Base-by-base conservation (phyloP, 192 early-diverging fungal genomes). In the Rhizophagus clarus region DNA sequence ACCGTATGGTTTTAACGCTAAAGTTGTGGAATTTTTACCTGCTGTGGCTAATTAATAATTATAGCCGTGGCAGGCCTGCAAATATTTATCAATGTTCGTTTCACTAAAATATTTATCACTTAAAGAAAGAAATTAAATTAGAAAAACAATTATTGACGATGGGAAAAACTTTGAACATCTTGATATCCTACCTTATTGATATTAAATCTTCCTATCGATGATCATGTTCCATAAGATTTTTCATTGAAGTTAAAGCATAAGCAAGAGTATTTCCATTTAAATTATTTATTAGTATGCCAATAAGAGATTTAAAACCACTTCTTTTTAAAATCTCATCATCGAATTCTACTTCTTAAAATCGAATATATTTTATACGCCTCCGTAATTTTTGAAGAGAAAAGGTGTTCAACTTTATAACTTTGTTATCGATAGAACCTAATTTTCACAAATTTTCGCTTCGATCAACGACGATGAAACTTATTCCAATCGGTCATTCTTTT, bases 201-300 rank as follows among this genome's bases (percentile, higher is more conserved):
- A 92, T 81, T n/a, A n/a, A n/a, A 24, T 82, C 64, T 2, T 90
- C 91, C 91, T 91, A 91, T 2, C 90, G 89, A 10, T 82, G 80
- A 63, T 93, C 84, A 77, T 92, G 89, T 42, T 93, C 92, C 88
- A 92, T 88, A n/a, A 93, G 79, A n/a, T 87, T 88, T 34, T 84
- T 80, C 64, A 93, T 82, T 2, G 92, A 37, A 37, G 34, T 37
- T 37, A 37, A 37, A 4, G 34, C 34, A 37, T 37, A 37, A 37
- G 34, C 34, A 37, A 93, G 81, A 5, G 91, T 93, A 69, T 93
- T 93, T 15, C 92, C 92, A 77, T 76, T 83, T 1, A 82, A 70
- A 31, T 86, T 88, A 72, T 87, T n/a, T 87, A n/a, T n/a, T 49
- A 93, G 90, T 61, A 88, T 83, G 20, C 87, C 87, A 61, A 92